These are phyloP conservation scores for Cercophora scortea DNA, from an alignment of 495 filamentous ascomycete genomes.

Conservation along the genomic window DNA sequence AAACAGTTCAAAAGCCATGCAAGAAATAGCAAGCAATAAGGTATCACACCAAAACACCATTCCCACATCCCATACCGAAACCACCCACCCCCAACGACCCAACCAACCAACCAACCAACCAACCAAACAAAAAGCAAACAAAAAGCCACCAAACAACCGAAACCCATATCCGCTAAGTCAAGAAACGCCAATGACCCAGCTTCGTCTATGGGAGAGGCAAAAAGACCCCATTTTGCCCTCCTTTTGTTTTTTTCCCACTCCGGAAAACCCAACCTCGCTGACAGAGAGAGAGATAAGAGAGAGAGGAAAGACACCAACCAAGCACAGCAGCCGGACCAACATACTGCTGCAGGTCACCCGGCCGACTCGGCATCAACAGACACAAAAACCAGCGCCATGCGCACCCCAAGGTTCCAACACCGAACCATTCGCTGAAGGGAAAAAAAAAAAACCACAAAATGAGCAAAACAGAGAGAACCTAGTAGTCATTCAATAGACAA, in stretches of 20 bases:
- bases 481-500: conserved; percentile 69
- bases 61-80: too few species aligned
- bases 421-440: too few species aligned
- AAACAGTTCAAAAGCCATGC: too few species aligned
- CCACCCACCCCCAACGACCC: too few species aligned
- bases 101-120: background rate
- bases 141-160: conserved; percentile 2
- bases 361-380: too few species aligned
- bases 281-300: background rate
- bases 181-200: conserved; percentile 19
- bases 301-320: background rate
- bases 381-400: conserved; percentile 2
- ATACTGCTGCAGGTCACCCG: too few species aligned
- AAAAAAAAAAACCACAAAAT: too few species aligned
- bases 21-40: too few species aligned
- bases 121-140: background rate
- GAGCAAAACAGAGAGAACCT: conserved; percentile 14
- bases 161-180: conserved; percentile 24
- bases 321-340: background rate
- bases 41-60: too few species aligned
- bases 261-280: background rate
- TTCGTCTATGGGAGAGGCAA: conserved; percentile 16
- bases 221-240: conserved; percentile 1
- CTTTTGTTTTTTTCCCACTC: conserved; percentile 1
- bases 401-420: too few species aligned